phyloP scores from a whole-genome alignment of 2,329 filamentous ascomycete species.

The Polychaeton citri region DNA sequence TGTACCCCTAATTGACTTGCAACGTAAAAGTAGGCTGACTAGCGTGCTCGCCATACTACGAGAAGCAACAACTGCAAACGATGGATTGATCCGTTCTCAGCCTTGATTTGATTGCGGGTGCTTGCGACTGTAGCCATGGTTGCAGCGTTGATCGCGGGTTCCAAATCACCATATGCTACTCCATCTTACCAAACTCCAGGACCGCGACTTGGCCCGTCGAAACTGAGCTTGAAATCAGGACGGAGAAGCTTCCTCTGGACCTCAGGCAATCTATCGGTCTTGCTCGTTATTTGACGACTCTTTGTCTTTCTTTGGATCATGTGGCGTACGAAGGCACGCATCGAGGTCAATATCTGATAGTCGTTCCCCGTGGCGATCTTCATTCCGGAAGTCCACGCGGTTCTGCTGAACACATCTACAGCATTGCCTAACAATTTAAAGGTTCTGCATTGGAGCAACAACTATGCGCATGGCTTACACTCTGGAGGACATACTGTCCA shows the following conservation, averaged over 20 bases:
- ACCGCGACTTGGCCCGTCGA: too few species aligned
- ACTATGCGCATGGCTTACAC: slow-evolving; percentile 1
- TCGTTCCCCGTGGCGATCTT: slow-evolving; percentile 4
- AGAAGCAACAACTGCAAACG: slow-evolving; percentile 1
- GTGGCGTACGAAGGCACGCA: slow-evolving; percentile 2
- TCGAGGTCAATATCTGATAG: slow-evolving; percentile 2
- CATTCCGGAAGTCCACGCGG: slow-evolving; percentile 1
- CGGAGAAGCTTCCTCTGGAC: slow-evolving; percentile 1
- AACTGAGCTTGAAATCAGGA: too few species aligned
- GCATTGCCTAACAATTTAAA: neutral
- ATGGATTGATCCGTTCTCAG: slow-evolving; percentile 2
- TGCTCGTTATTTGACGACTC: slow-evolving; percentile 1
- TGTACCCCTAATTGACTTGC: too few species aligned
- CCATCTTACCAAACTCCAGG: too few species aligned
- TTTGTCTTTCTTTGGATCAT: slow-evolving; percentile 4
- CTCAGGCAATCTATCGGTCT: slow-evolving; percentile 1
- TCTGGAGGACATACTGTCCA: slow-evolving; percentile 1
- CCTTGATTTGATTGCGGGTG: slow-evolving; percentile 1
- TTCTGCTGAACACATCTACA: too few species aligned
- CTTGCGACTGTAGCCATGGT: slow-evolving; percentile 1
- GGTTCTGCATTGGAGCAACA: slow-evolving; percentile 1
- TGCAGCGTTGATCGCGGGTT: neutral
- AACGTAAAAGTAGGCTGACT: slow-evolving; percentile 1
- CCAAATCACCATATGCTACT: too few species aligned
- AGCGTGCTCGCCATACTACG: slow-evolving; percentile 3